These are phyloP conservation scores for Saccharum officinarum DNA, from an alignment of 176 grass and related monocot genomes.

Conservation along the genomic window DNA sequence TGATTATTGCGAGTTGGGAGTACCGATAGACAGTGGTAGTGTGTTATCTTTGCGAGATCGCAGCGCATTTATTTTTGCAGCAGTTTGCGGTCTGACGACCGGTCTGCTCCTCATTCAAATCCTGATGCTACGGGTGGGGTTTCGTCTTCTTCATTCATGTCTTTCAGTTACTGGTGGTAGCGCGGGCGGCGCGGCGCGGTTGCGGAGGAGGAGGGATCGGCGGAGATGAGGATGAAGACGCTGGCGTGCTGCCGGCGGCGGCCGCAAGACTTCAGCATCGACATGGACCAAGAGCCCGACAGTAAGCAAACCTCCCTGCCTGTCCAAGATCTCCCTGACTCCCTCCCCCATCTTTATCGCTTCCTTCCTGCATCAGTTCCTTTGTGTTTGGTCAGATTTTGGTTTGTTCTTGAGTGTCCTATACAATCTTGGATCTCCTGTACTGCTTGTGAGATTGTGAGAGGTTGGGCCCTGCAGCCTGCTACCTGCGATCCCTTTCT, in stretches of 20 bases:
- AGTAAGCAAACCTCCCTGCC: slow-evolving; percentile 44
- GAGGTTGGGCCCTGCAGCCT: neutral
- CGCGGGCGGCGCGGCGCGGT: neutral
- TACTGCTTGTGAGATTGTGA: too few species aligned
- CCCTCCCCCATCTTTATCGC: neutral
- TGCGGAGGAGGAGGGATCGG: neutral
- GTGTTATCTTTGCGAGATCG: neutral
- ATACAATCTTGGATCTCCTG: too few species aligned
- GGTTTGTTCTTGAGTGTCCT: neutral
- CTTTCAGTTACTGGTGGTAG: slow-evolving; percentile 29
- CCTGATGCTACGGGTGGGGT: neutral
- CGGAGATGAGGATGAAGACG: slow-evolving; percentile 61
- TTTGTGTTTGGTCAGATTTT: neutral
- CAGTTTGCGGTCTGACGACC: slow-evolving; percentile 25
- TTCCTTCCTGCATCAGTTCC: too few species aligned
- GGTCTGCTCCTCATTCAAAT: slow-evolving; percentile 14
- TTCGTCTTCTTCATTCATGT: neutral
- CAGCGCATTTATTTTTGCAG: slow-evolving; percentile 13
- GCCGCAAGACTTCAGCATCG: slow-evolving; percentile 91
- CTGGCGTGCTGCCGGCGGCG: slow-evolving; percentile 94
- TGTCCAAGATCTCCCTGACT: neutral
- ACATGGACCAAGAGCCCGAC: slow-evolving; percentile 75
- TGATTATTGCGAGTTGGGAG: neutral
- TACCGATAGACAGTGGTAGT: neutral
- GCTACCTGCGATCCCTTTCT: neutral